Evolutionary conservation across 257 asterid genomes (phyloP), one percentile per base, ranked within the genome.

Genomic region (Datura wrightii): DNA sequence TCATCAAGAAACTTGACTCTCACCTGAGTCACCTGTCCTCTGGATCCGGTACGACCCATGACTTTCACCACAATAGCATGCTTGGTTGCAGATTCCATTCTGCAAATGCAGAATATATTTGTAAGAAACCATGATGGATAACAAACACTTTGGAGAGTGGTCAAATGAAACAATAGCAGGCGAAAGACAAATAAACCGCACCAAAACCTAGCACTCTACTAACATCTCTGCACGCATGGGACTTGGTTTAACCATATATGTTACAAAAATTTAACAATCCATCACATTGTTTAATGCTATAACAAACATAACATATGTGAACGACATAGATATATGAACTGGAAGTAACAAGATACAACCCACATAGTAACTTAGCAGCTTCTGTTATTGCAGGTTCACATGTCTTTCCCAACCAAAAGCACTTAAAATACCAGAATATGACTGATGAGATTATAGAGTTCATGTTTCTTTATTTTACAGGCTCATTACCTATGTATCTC

Each of bases 11-110:
- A 88, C 86, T 84, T 82, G 60, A 88, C 90, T 78, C 89, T 86
- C 71, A 88, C 88, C 37, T 88, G 89, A 36, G 90, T 86, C 50
- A 86, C 89, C 79, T 88, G 86, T 2, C 89, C 89, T 16, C 88
- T 62, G 56, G 89, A 88, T 70, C 90, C 89, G 0, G 89, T 86
- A 19, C 87, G 87, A 24, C 87, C 89, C 86, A 88, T 82, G 65
- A 84, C 53, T 82, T 88, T 88, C 79, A 85, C 82, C 74, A 88
- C 87, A 14, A 88, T 9, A 3, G 88, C 88, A 37, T 88, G 88
- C 83, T 85, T 88, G 66, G 79, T 88, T 55, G 82, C 87, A 15
- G 89, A 86, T 46, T 88, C 87, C 90, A 88, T 88, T n/a, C 86
- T 84, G 72, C 83, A 14, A 55, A 50, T 14, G 37, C 46, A 72